Base-by-base conservation (phyloP, 2,329 filamentous ascomycete species). In the Cytospora paraplurivora region DNA sequence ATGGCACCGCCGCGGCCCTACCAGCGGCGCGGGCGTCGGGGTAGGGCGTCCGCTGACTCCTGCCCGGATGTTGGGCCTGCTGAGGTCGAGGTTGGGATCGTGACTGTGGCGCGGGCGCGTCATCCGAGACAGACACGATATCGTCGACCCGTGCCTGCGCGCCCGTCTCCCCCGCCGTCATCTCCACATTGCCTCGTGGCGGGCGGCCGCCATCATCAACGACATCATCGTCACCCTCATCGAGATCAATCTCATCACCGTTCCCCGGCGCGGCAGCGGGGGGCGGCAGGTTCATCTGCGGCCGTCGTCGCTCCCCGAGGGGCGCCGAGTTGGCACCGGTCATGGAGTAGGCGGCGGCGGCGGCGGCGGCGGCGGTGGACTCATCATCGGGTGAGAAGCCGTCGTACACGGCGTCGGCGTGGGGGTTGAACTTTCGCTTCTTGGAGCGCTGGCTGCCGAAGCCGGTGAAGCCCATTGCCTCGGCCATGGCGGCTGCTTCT, bases 401-500 rank as follows among this genome's bases (percentile, higher is more conserved):
- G 27, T 27, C 27, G 27, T 27, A 27, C 27, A 27, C 27, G 27
- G 27, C 27, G 27, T 85, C 85, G 56, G 76, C 78, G 34, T 79
- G 76, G 19, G 82, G 78, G 70, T 90, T 86, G 74, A 85, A 88
- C 71, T 88, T 88, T 66, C 89, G 83, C 73, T 89, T 90, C 74
- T 90, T 80, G 1, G 82, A 77, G 3, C 75, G 77, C 68, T 83
- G 78, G 11, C 77, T 75, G 68, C 89, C 89, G 71, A 93, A 93
- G 63, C 85, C 82, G 10, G 87, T 83, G 75, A 93, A 93, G 67
- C 90, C 90, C 87, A 93, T 89, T 54, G 84, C 82, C 50, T 84
- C 83, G 27, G 87, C 87, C 73, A 91, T 86, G 59, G 84, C 83
- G 50, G 78, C 76, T 56, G 83, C 79, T 66, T 65, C 54, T 72